These are phyloP conservation scores for Pleurotus ostreatus DNA, from an alignment of 768 basidiomycete genomes.

Conservation along the genomic window DNA sequence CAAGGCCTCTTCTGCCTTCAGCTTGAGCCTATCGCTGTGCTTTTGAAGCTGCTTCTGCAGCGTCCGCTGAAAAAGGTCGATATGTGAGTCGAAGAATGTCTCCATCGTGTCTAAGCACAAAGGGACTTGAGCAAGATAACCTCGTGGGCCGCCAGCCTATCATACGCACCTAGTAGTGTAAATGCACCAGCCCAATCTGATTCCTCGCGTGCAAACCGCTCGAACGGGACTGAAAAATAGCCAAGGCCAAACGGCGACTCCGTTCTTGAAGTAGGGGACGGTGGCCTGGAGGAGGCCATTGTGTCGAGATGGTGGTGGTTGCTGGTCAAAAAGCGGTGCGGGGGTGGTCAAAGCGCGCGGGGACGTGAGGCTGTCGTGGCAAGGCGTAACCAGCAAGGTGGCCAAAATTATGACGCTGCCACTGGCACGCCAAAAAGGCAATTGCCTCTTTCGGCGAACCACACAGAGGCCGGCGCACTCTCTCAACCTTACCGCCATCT, in stretches of 20 bases:
- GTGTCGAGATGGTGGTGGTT: slow-evolving; percentile 7
- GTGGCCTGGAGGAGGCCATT: slow-evolving; percentile 40
- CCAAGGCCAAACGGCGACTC: slow-evolving; percentile 33
- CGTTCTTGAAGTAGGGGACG: slow-evolving; percentile 26
- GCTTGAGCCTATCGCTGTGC: slow-evolving; percentile 79
- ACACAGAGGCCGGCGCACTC: not conserved
- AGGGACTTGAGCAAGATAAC: slow-evolving; percentile 17
- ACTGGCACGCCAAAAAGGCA: slow-evolving; percentile 1
- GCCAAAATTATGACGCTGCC: not conserved
- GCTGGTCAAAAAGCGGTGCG: not conserved
- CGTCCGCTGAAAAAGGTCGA: slow-evolving; percentile 78
- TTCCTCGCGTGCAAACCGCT: slow-evolving; percentile 73
- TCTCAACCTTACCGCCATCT: not conserved
- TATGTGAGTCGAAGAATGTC: slow-evolving; percentile 90
- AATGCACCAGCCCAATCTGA: slow-evolving; percentile 80
- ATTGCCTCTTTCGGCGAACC: slow-evolving; percentile 3
- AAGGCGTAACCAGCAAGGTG: slow-evolving; percentile 4
- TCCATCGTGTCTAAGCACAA: slow-evolving; percentile 75
- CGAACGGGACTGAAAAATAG: slow-evolving; percentile 67
- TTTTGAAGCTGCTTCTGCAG: slow-evolving; percentile 87
- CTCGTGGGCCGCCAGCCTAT: not conserved
- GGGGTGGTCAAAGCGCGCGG: slow-evolving; percentile 2
- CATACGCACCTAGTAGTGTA: slow-evolving; percentile 71
- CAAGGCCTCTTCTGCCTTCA: slow-evolving; percentile 76
- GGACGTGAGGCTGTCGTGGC: slow-evolving; percentile 1